Evolutionary conservation across 257 asterid species (phyloP).

Genomic region (Solanum chmielewskii): DNA sequence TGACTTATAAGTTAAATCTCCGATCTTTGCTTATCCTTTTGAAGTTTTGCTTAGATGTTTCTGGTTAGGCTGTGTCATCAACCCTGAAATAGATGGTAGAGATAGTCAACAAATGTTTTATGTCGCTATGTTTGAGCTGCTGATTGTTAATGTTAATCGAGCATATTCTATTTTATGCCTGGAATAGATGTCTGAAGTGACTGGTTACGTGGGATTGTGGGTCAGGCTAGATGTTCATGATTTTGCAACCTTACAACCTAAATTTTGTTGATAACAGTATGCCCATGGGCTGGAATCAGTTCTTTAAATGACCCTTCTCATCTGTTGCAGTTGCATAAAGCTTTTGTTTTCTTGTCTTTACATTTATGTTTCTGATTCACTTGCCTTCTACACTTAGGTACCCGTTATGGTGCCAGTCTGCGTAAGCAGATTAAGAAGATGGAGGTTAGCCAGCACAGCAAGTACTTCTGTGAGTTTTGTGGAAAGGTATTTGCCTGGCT

Average conservation of each 20-base stretch:
- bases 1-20: neutral
- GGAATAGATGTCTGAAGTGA: neutral
- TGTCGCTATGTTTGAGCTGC: neutral
- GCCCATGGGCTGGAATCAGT: neutral
- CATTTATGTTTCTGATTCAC: neutral
- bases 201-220: neutral
- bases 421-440: constrained; percentile 43
- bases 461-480: constrained; percentile 56
- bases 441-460: constrained; percentile 36
- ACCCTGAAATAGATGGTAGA: neutral
- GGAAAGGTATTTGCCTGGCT: constrained; percentile 30
- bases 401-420: constrained; percentile 73
- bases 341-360: neutral
- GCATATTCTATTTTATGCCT: neutral
- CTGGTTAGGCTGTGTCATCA: neutral
- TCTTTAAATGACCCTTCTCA: neutral
- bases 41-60: neutral
- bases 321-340: neutral
- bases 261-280: neutral
- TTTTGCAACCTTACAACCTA: neutral
- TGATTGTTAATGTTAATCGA: neutral
- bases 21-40: neutral
- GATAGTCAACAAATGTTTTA: neutral
- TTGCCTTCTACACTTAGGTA: constrained; percentile 16
- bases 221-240: neutral